Percentiles rank a stretch among this genome's conserved stretches.
Conservation (phyloP, 2,329 filamentous ascomycete genomes). For the Aspergillus fijiensis region DNA sequence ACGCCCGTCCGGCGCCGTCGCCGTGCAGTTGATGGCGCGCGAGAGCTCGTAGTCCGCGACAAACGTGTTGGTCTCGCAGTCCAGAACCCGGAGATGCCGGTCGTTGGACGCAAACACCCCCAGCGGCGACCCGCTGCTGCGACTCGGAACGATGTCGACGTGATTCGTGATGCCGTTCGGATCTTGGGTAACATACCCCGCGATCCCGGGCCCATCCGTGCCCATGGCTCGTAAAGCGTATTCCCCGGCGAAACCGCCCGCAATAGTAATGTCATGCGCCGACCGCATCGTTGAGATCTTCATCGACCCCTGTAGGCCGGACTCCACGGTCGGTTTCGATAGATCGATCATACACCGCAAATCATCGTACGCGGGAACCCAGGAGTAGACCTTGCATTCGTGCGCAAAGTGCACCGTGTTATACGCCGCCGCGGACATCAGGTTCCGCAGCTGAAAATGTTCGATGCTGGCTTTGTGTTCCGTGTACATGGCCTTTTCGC, state of each 20-base stretch:
- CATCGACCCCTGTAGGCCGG: conserved; percentile 37
- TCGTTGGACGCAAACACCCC: conserved; percentile 61
- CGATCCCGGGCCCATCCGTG: conserved; percentile 32
- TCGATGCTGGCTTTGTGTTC: conserved; percentile 51
- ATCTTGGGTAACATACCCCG: conserved; percentile 52
- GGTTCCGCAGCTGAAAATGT: conserved; percentile 61
- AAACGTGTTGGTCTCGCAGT: conserved; percentile 50
- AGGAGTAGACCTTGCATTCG: conserved; percentile 50
- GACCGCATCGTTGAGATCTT: conserved; percentile 56
- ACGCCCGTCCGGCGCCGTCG: conserved; percentile 45
- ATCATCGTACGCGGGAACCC: conserved; percentile 47
- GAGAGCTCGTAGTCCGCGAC: conserved; percentile 38
- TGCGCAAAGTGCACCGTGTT: conserved; percentile 57
- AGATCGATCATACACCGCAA: conserved; percentile 51
- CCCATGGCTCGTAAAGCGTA: conserved; percentile 51
- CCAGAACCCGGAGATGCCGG: conserved; percentile 53
- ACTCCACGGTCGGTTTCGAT: conserved; percentile 40
- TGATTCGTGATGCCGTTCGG: conserved; percentile 58
- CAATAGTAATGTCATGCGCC: conserved; percentile 51
- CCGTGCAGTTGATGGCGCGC: conserved; percentile 46
- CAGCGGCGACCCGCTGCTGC: conserved; percentile 49
- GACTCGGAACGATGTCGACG: conserved; percentile 53
- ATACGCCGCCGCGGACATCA: conserved; percentile 54
- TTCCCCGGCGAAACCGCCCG: conserved; percentile 58
- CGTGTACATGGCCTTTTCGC: conserved; percentile 51